Evolutionary conservation across 2,329 filamentous ascomycete genomes (phyloP).

Genomic region (Penicillium brevicompactum): DNA sequence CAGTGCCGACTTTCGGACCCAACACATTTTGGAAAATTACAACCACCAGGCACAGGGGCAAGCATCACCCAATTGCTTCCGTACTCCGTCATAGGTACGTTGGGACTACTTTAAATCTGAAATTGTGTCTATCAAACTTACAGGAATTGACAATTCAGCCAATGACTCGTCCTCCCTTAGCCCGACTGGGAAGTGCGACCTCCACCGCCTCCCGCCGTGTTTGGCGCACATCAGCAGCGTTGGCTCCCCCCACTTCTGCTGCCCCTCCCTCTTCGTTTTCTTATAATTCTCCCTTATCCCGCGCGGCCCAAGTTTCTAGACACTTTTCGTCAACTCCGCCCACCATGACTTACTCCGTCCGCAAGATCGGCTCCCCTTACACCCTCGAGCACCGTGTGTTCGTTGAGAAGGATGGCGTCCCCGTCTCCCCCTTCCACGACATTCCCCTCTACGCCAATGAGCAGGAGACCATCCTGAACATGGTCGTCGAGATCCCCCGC

Average conservation of each 20-base stretch:
- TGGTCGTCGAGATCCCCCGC: constrained; percentile 98
- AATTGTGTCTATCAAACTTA: background rate
- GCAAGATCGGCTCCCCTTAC: constrained; percentile 87
- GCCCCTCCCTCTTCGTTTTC: constrained; percentile 33
- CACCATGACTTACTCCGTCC: constrained; percentile 65
- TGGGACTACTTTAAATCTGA: background rate
- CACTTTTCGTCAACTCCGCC: constrained; percentile 48
- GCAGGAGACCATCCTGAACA: constrained; percentile 95
- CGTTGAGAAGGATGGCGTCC: constrained; percentile 95
- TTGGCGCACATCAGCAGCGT: constrained; percentile 40
- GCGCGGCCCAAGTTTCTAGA: constrained; percentile 49
- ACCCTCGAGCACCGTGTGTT: constrained; percentile 97
- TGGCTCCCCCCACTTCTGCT: constrained; percentile 45
- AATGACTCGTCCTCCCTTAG: constrained; percentile 34
- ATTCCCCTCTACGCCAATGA: constrained; percentile 97
- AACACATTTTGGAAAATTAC: background rate
- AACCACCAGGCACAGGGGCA: background rate
- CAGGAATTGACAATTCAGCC: constrained; percentile 10
- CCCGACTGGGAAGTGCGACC: constrained; percentile 31
- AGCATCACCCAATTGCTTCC: background rate
- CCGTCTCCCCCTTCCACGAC: constrained; percentile 96
- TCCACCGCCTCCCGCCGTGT: constrained; percentile 39
- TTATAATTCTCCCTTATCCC: constrained; percentile 31
- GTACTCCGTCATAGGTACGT: background rate
- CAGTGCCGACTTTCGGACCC: constrained; percentile 10